Percentiles rank a stretch among this genome's conserved stretches.
These are phyloP conservation scores for Penicillium ucsense DNA, from an alignment of 495 filamentous ascomycete genomes.

Conservation along the genomic window DNA sequence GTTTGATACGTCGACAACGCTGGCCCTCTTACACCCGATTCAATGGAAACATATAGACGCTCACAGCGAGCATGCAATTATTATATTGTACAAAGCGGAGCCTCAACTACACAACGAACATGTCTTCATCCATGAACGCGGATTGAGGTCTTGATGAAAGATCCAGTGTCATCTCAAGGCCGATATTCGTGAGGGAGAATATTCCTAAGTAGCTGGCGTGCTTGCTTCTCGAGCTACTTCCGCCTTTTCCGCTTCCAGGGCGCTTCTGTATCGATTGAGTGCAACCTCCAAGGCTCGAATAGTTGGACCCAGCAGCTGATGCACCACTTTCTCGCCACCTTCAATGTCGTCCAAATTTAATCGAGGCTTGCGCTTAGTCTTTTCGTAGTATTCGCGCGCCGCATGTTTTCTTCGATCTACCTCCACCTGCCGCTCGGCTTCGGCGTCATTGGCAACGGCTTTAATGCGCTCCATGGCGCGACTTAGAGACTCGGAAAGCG, in stretches of 20 bases:
- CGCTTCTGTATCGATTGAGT: slow-evolving; percentile 50
- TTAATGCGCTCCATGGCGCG: slow-evolving; percentile 71
- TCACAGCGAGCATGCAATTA: too few relatives aligned
- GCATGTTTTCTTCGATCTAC: slow-evolving; percentile 56
- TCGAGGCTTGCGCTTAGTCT: slow-evolving; percentile 14
- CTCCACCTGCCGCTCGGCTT: slow-evolving; percentile 53
- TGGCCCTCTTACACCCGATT: too few relatives aligned
- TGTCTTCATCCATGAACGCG: too few relatives aligned
- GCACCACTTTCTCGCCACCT: slow-evolving; percentile 69
- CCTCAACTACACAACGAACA: too few relatives aligned
- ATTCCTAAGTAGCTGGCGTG: slow-evolving; percentile 8
- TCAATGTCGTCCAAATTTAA: slow-evolving; percentile 53
- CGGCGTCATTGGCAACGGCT: slow-evolving; percentile 70
- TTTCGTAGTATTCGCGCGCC: slow-evolving; percentile 45
- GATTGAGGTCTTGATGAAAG: too few relatives aligned
- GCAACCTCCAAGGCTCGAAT: slow-evolving; percentile 57
- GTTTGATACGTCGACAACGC: too few relatives aligned
- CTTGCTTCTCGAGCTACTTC: slow-evolving; percentile 22
- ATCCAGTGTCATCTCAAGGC: too few relatives aligned
- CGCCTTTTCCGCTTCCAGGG: slow-evolving; percentile 45
- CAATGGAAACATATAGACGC: too few relatives aligned
- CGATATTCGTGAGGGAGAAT: too few relatives aligned
- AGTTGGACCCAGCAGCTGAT: slow-evolving; percentile 63
- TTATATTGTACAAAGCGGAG: too few relatives aligned
- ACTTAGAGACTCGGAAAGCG: slow-evolving; percentile 66